Conservation (phyloP, 1,139 yeast species). For the Arxiozyma telluris region DNA sequence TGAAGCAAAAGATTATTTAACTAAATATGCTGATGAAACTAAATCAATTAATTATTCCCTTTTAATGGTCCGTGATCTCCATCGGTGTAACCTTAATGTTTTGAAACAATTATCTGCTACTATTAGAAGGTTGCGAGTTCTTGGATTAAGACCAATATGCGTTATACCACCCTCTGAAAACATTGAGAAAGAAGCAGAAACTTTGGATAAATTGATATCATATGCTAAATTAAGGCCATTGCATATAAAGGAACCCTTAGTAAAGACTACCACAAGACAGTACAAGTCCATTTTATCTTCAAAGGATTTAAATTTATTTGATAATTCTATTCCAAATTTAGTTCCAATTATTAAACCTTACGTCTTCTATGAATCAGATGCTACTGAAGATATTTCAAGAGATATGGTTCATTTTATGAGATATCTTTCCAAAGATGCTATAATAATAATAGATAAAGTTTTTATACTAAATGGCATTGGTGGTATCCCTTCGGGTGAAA, state of each 20-base stretch:
- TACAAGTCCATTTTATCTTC: conserved; percentile 14
- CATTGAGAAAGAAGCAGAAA: conserved; percentile 17
- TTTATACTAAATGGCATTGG: conserved; percentile 74
- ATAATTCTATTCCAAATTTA: conserved; percentile 7
- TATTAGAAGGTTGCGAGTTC: conserved; percentile 18
- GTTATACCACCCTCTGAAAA: conserved; percentile 22
- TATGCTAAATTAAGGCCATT: conserved; percentile 20
- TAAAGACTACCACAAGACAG: conserved; percentile 10
- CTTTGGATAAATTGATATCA: conserved; percentile 19
- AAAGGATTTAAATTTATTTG: conserved; percentile 10
- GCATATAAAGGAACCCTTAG: conserved; percentile 16
- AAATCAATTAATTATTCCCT: conserved; percentile 20
- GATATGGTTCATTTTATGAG: conserved; percentile 18
- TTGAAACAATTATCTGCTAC: conserved; percentile 17
- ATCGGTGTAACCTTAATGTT: conserved; percentile 7
- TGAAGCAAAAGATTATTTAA: conserved; percentile 58
- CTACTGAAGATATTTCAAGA: conserved; percentile 13
- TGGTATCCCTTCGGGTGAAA: conserved; percentile 81
- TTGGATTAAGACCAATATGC: conserved; percentile 27
- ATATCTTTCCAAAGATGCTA: conserved; percentile 19
- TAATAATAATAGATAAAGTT: conserved; percentile 66
- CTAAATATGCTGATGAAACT: conserved; percentile 38
- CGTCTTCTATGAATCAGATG: conserved; percentile 19
- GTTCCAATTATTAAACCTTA: conserved; percentile 27
- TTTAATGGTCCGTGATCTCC: conserved; percentile 22